These are phyloP conservation scores for Telopea speciosissima DNA, from an alignment of 177 flowering plant genomes.

Conservation along the genomic window DNA sequence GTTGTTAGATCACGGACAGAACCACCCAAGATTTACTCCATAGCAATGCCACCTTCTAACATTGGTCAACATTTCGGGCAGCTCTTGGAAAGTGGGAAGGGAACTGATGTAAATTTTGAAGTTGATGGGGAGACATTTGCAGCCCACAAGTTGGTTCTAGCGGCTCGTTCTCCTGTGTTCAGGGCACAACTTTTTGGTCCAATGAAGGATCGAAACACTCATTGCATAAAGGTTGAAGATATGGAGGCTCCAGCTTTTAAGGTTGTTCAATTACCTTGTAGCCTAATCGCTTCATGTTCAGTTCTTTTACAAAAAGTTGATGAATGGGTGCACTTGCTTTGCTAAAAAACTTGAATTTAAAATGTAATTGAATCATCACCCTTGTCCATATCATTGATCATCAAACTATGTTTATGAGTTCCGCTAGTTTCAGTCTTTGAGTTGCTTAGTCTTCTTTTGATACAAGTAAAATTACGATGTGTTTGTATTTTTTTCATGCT, in stretches of 20 bases:
- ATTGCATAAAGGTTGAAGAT: conserved; percentile 50
- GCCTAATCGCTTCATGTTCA: neutral
- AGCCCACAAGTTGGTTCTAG: conserved; percentile 66
- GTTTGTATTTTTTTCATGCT: no score
- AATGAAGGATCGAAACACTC: conserved; percentile 51
- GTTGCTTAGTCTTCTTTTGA: no score
- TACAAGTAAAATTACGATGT: no score
- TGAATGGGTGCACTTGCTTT: no score
- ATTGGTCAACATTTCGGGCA: conserved; percentile 55
- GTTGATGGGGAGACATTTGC: conserved; percentile 50
- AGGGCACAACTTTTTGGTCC: conserved; percentile 73
- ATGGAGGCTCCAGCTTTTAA: conserved; percentile 63
- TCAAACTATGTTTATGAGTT: no score
- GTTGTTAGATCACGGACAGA: conserved; percentile 53
- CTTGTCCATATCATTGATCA: no score
- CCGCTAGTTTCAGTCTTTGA: no score
- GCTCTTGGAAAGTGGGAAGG: conserved; percentile 55
- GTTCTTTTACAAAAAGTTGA: no score
- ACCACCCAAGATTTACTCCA: conserved; percentile 51
- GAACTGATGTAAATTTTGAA: conserved; percentile 48
- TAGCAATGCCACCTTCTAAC: conserved; percentile 45
- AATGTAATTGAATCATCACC: no score
- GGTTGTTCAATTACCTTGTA: conserved; percentile 23
- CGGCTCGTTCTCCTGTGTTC: conserved; percentile 74
- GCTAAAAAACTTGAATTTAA: no score